A percentile compares a stretch with the other conserved stretches of the same genome.
phyloP scores from a whole-genome alignment of 2,329 filamentous ascomycete species.

The Talaromyces sp. region DNA sequence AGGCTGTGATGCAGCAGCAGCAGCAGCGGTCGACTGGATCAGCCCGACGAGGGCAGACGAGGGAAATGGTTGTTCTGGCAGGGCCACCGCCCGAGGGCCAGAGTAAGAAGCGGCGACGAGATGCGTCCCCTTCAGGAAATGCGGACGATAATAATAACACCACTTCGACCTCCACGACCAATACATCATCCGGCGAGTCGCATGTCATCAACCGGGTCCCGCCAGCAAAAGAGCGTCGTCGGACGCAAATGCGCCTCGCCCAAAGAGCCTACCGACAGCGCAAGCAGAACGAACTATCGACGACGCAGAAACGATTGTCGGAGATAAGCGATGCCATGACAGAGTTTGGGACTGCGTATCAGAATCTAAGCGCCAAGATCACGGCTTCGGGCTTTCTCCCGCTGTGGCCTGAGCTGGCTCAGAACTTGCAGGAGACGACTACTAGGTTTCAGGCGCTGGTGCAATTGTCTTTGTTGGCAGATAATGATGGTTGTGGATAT shows the following conservation, averaged over 20 bases:
- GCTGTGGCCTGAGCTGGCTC: slow-evolving; percentile 1
- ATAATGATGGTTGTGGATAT: neutral
- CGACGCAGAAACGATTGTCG: neutral
- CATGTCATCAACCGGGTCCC: slow-evolving; percentile 1
- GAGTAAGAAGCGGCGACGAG: neutral
- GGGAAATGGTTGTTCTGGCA: neutral
- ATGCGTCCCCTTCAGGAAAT: neutral
- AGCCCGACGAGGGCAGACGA: neutral
- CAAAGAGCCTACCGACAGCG: slow-evolving; percentile 19
- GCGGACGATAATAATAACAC: too few species aligned
- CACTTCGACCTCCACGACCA: neutral
- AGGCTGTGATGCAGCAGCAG: neutral
- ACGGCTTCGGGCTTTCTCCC: neutral
- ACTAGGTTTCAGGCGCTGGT: neutral
- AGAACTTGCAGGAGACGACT: slow-evolving; percentile 1
- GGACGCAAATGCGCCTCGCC: slow-evolving; percentile 14
- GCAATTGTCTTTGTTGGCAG: neutral
- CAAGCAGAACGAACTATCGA: slow-evolving; percentile 16
- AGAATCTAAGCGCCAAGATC: neutral
- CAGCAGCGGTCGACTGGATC: neutral
- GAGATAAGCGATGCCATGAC: slow-evolving; percentile 2
- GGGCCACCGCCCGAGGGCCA: neutral
- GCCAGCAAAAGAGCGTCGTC: slow-evolving; percentile 8
- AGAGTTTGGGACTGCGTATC: slow-evolving; percentile 2
- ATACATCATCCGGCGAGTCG: neutral